These are phyloP conservation scores for Penicillium argentinense DNA, from an alignment of 495 filamentous ascomycete genomes.

Conservation along the genomic window DNA sequence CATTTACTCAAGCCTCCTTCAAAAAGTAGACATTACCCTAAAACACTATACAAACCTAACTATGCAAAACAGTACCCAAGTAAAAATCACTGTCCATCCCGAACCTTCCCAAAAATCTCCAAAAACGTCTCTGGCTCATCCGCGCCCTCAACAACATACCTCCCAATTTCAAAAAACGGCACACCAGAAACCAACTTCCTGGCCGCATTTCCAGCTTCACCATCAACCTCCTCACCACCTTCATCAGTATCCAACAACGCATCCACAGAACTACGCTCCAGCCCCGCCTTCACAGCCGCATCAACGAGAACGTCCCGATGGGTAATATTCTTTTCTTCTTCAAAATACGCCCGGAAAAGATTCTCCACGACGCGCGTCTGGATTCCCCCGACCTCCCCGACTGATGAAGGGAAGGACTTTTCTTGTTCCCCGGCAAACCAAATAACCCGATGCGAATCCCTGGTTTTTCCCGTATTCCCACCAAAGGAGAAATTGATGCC, in stretches of 20 bases:
- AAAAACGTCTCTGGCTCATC: slow-evolving; percentile 60
- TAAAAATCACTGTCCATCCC: slow-evolving; percentile 28
- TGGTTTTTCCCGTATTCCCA: slow-evolving; percentile 74
- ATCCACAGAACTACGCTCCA: slow-evolving; percentile 59
- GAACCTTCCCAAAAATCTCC: slow-evolving; percentile 53
- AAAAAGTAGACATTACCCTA: not conserved
- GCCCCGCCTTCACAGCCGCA: slow-evolving; percentile 62
- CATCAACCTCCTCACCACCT: slow-evolving; percentile 69
- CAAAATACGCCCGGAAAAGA: slow-evolving; percentile 73
- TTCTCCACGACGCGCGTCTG: slow-evolving; percentile 66
- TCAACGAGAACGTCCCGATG: slow-evolving; percentile 55
- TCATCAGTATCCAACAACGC: slow-evolving; percentile 61
- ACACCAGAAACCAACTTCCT: slow-evolving; percentile 64
- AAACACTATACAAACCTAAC: no score
- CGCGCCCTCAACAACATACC: slow-evolving; percentile 63
- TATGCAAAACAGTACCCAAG: no score
- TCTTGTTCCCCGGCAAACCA: slow-evolving; percentile 64
- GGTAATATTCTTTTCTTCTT: slow-evolving; percentile 77
- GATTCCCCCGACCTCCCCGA: slow-evolving; percentile 28
- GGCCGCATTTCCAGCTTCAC: slow-evolving; percentile 62
- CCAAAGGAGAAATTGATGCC: slow-evolving; percentile 74
- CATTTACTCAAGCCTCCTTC: no score
- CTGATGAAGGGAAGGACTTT: slow-evolving; percentile 28
- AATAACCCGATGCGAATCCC: slow-evolving; percentile 73
- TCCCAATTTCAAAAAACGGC: slow-evolving; percentile 68